Conservation (phyloP, 768 basidiomycete species). For the Tricholoma hemisulphureum region DNA sequence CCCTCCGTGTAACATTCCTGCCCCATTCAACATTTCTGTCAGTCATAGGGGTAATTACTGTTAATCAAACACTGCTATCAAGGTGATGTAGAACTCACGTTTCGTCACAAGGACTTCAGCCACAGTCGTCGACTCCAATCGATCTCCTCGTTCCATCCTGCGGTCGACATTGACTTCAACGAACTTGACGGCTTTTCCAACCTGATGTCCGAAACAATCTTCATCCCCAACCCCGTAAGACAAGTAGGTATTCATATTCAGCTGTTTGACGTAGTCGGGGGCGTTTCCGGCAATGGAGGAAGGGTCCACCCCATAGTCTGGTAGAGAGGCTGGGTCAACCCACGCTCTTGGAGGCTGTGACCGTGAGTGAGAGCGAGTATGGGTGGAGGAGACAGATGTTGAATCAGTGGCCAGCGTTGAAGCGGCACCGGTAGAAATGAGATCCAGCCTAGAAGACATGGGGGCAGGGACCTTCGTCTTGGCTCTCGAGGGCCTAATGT, state of each 20-base stretch:
- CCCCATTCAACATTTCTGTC: slow-evolving; percentile 72
- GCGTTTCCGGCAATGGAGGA: slow-evolving; percentile 63
- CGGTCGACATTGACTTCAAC: slow-evolving; percentile 55
- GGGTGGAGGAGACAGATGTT: slow-evolving; percentile 26
- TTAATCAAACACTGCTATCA: slow-evolving; percentile 5
- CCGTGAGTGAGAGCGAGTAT: slow-evolving; percentile 22
- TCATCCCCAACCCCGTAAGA: slow-evolving; percentile 69
- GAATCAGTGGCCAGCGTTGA: slow-evolving; percentile 23
- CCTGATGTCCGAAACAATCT: slow-evolving; percentile 59
- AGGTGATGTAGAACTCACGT: slow-evolving; percentile 38
- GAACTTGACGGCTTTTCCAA: slow-evolving; percentile 60
- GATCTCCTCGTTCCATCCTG: slow-evolving; percentile 45
- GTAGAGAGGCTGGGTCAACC: slow-evolving; percentile 65
- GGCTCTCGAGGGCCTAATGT: no score
- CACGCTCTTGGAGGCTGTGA: slow-evolving; percentile 40
- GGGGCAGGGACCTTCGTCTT: no score
- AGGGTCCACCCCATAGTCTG: slow-evolving; percentile 51
- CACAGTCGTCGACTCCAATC: slow-evolving; percentile 58
- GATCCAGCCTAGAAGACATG: slow-evolving; percentile 34
- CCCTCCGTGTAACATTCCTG: slow-evolving; percentile 75
- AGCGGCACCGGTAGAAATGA: slow-evolving; percentile 24
- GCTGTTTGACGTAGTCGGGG: slow-evolving; percentile 59
- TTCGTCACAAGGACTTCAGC: slow-evolving; percentile 64
- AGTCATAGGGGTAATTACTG: not conserved
- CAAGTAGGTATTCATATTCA: slow-evolving; percentile 65